Base-by-base conservation (phyloP, 2,329 filamentous ascomycete species). In the Colletotrichum scovillei region DNA sequence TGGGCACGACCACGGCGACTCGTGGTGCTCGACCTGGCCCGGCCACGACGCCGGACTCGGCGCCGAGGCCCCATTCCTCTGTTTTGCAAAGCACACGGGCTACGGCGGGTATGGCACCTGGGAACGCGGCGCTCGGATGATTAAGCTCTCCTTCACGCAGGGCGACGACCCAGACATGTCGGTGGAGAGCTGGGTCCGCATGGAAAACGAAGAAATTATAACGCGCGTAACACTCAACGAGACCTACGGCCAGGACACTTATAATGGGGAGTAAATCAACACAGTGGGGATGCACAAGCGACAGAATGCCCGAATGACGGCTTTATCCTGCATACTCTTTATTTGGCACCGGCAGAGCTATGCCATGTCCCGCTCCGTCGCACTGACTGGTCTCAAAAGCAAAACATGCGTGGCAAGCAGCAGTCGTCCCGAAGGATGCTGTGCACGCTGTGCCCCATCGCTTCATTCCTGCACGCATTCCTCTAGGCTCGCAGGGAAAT, bases 71-170 rank as follows among this genome's bases (percentile, higher is more conserved):
- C 74, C 72, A 30, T 75, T 75, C 57, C 78, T 89, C 12, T 88
- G 87, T 75, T 93, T 92, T 78, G 90, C 91, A 6, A 89, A 92
- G 75, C 92, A 92, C 76, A 88, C 90, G 0, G 92, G 92, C 0
- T 94, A 94, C 72, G 92, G 92, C 0, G 92, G 92, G 0, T 94
- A 94, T 76, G 90, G 91, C 0, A 84, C 84, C 56, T 93, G 89
- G 89, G 87, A 88, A 12, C 87, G 92, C 0, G 92, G 92, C 4
- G 86, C 87, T 7, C 84, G 91, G 0, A 67, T 77, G 38, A 49
- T 78, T 26, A 75, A 65, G 53, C 69, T 78, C 16, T 57, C 67
- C 16, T 75, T 77, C 28, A 46, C 69, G 3, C 49, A 75, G 2
- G 82, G 88, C 57, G 78, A 82, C 2, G 24, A 79, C 88, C n/a